Evolutionary conservation across 495 filamentous ascomycete genomes (phyloP).

Genomic region (Hypoxylon cercidicola): DNA sequence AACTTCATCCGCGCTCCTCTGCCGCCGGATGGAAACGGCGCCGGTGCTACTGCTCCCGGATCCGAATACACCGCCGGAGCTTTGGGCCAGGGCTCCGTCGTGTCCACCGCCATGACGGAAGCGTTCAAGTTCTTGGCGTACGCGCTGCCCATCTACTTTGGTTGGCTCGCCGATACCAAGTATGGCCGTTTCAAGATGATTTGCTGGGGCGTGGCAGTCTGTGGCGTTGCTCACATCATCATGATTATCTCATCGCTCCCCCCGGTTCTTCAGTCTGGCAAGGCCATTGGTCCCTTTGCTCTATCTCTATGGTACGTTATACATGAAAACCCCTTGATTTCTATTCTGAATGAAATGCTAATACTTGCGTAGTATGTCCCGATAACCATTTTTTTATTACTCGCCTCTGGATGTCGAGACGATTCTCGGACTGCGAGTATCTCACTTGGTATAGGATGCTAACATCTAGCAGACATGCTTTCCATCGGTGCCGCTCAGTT

Average conservation of each 20-base stretch:
- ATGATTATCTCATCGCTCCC: conserved; percentile 70
- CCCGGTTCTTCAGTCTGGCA: conserved; percentile 62
- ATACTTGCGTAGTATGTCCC: conserved; percentile 27
- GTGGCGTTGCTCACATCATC: conserved; percentile 69
- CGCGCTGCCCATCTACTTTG: conserved; percentile 66
- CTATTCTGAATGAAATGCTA: conserved; percentile 16
- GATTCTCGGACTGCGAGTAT: neutral
- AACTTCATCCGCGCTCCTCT: conserved; percentile 68
- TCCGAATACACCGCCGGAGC: conserved; percentile 67
- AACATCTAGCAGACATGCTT: conserved; percentile 58
- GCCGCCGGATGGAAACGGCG: conserved; percentile 64
- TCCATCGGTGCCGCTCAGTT: conserved; percentile 67
- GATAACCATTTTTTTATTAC: neutral
- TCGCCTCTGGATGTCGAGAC: neutral
- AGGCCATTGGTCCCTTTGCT: conserved; percentile 66
- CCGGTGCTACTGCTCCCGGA: conserved; percentile 63
- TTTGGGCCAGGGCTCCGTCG: conserved; percentile 66
- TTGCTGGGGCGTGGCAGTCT: conserved; percentile 65
- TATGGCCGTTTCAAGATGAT: conserved; percentile 71
- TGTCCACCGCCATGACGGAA: conserved; percentile 64
- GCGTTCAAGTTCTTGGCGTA: conserved; percentile 69
- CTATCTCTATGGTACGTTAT: conserved; percentile 56
- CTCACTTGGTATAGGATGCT: conserved; percentile 46
- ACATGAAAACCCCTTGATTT: neutral
- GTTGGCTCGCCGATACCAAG: conserved; percentile 67